Base-by-base conservation (phyloP, 2,329 filamentous ascomycete genomes). In the Aspergillus neoniger region DNA sequence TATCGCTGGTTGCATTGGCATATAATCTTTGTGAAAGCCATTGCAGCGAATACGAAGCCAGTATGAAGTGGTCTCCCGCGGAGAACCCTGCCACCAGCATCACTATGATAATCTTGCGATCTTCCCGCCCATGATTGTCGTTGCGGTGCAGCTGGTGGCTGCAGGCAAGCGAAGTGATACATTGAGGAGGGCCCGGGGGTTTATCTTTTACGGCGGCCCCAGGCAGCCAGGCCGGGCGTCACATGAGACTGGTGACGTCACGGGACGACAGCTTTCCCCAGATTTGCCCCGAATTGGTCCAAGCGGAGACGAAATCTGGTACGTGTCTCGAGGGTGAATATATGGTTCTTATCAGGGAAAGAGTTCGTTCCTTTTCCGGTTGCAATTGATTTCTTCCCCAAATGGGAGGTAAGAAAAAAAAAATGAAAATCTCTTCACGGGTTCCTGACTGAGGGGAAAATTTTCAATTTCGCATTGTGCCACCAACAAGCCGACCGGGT, bases 221-320 rank as follows among this genome's bases (percentile, higher is more conserved):
- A 36, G 32, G 32, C 32, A 36, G 32, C 32, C 32, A 36, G 51
- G 25, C 10, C 51, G 17, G 15, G 25, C 19, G 41, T 44, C 17
- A 14, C 41, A 21, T 44, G 17, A 19, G 39, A 14, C 12, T 28
- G 32, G 43, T 63, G 62, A 63, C 62, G 59, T 62, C 54, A 63
- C 38, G 19, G n/a, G 15, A 48, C 14, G 23, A 21, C 55, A 56
- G 56, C 55, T 56, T 63, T 63, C 62, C 62, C 62, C 62, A 53
- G 59, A 63, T 63, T 53, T 50, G 32, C 38, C 44, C 44, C 41
- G 23, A 54, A 23, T 50, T 32, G 30, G 25, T 32, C 32, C 28
- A 55, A 47, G 53, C 53, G 53, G 53, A 47, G 53, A 21, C 25
- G 32, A 14, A 15, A 15, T 43, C 28, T 55, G 53, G 53, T 44